Evolutionary conservation across 331 rosid genomes (phyloP).

Genomic region (Malus hybrid): DNA sequence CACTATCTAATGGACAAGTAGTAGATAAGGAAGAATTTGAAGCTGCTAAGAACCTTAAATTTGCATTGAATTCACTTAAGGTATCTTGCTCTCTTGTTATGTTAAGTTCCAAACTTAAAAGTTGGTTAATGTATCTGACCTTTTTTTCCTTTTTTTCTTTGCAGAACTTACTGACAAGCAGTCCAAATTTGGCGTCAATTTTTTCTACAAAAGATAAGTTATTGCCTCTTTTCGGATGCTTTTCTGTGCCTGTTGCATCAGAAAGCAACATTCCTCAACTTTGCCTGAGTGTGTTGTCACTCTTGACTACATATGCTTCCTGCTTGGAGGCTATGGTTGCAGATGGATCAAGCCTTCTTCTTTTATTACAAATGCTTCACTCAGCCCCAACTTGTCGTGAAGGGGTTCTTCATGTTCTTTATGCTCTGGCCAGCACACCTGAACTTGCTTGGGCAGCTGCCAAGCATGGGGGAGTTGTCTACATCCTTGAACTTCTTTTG

Average conservation of each 20-base stretch:
- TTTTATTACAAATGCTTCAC: constrained; percentile 93
- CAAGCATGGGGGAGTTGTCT: constrained; percentile 98
- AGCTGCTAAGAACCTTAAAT: constrained; percentile 61
- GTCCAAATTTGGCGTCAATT: constrained; percentile 88
- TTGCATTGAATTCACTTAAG: constrained; percentile 80
- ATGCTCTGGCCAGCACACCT: constrained; percentile 93
- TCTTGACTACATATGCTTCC: constrained; percentile 91
- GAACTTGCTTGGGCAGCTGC: constrained; percentile 99
- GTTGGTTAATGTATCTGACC: constrained; percentile 9
- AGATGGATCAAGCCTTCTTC: constrained; percentile 95
- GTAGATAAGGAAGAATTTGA: constrained; percentile 59
- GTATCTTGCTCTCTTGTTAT: constrained; percentile 36
- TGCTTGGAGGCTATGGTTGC: constrained; percentile 99
- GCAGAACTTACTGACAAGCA: constrained; percentile 86
- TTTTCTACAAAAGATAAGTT: constrained; percentile 90
- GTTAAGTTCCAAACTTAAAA: constrained; percentile 17
- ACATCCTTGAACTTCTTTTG: constrained; percentile 90
- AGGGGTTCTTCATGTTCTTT: constrained; percentile 97
- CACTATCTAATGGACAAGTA: constrained; percentile 46
- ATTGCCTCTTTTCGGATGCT: constrained; percentile 94
- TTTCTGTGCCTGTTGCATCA: constrained; percentile 80
- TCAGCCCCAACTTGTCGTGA: constrained; percentile 91
- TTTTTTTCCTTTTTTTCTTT: constrained; percentile 15
- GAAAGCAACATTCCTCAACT: constrained; percentile 85
- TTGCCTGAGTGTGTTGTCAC: constrained; percentile 84